These are phyloP conservation scores for Immersiella caudata DNA, from an alignment of 495 filamentous ascomycete genomes.

Conservation along the genomic window DNA sequence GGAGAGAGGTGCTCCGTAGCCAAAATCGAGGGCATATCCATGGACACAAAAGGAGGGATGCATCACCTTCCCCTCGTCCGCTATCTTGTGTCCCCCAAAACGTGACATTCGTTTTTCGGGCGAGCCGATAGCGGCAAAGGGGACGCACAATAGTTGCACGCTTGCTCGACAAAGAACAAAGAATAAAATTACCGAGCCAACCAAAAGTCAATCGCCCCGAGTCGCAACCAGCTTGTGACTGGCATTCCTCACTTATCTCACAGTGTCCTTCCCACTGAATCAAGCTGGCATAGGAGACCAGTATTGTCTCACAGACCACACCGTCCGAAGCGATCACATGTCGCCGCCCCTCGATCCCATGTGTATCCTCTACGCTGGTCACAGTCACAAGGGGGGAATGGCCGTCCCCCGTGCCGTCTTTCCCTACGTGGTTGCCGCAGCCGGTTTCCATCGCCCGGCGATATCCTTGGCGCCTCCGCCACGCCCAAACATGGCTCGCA, in stretches of 20 bases:
- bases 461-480: conserved; percentile 28
- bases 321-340: too few relatives aligned
- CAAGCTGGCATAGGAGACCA: neutral
- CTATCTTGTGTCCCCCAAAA: neutral
- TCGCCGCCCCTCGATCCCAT: too few relatives aligned
- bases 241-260: neutral
- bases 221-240: neutral
- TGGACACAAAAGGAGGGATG: neutral
- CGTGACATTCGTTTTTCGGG: neutral
- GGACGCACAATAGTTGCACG: neutral
- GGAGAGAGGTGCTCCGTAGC: neutral
- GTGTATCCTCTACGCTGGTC: too few relatives aligned
- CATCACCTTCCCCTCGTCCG: neutral
- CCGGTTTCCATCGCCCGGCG: neutral
- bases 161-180: neutral
- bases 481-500: conserved; percentile 58
- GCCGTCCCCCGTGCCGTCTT: neutral
- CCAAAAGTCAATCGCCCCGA: neutral
- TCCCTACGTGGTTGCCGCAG: neutral
- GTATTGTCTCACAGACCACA: neutral
- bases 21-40: neutral
- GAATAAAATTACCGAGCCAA: neutral
- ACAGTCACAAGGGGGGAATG: too few relatives aligned
- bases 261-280: neutral
- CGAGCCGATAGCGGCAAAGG: neutral